phyloP scores from a whole-genome alignment of 257 asterid genomes.

The Solanum pinnatisectum region DNA sequence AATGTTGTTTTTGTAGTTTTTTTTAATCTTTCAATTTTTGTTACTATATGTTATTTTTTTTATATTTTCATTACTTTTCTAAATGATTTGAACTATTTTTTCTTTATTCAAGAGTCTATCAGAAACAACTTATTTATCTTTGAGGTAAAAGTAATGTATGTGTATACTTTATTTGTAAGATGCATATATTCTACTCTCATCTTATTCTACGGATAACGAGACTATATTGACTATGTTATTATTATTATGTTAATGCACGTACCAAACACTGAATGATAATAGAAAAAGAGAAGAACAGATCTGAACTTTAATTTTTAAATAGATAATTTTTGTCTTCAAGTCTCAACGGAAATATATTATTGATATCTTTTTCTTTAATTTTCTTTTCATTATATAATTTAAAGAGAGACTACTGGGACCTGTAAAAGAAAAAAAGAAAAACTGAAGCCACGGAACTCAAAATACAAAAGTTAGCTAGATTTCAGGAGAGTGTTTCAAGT shows the following conservation, averaged over 20 bases:
- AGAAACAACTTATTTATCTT: no score
- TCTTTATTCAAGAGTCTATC: no score
- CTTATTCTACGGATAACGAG: no score
- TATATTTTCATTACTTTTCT: no score
- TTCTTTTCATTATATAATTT: not conserved
- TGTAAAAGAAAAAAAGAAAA: not conserved
- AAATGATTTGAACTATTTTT: no score
- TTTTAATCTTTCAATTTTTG: not conserved
- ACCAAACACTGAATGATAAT: not conserved
- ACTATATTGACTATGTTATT: no score
- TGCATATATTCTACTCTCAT: not conserved
- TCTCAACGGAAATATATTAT: not conserved
- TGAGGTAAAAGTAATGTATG: no score
- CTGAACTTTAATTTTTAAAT: not conserved
- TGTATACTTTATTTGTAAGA: not conserved
- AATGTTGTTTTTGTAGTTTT: no score
- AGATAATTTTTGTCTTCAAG: not conserved
- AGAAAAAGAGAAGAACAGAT: not conserved
- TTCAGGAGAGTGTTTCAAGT: slow-evolving; percentile 40
- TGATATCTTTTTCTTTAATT: not conserved
- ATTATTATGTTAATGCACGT: no score
- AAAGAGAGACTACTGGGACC: not conserved
- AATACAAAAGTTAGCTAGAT: slow-evolving; percentile 25
- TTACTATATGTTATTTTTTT: no score
- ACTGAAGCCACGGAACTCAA: slow-evolving; percentile 36